Percentiles rank a stretch among this genome's conserved stretches.
Conservation (phyloP, 2,329 filamentous ascomycete genomes). For the Ilyonectria mors-panacis region DNA sequence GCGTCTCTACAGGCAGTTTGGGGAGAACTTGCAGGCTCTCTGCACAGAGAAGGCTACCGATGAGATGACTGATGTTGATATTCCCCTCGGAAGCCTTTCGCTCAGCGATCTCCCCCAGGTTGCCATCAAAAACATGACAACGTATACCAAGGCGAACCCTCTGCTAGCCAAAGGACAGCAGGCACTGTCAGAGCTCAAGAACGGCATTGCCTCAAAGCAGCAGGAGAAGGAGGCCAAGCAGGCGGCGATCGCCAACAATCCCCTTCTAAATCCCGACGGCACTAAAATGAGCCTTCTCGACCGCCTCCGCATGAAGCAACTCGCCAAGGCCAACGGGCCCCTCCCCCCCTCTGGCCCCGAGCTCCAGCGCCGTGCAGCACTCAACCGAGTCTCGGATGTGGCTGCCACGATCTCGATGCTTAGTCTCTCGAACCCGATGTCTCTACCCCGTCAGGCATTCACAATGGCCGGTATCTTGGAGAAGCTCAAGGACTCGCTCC, state of each 20-base stretch:
- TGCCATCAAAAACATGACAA: constrained; percentile 52
- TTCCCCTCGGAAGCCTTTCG: constrained; percentile 61
- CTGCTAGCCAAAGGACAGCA: constrained; percentile 77
- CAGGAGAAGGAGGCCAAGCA: constrained; percentile 60
- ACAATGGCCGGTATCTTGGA: constrained; percentile 74
- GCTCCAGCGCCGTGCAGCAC: constrained; percentile 73
- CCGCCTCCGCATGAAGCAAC: constrained; percentile 80
- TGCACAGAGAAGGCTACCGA: constrained; percentile 38
- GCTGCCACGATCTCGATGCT: constrained; percentile 78
- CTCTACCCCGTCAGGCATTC: constrained; percentile 74
- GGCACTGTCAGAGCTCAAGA: constrained; percentile 78
- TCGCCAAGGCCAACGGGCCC: constrained; percentile 69
- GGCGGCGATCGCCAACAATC: constrained; percentile 50
- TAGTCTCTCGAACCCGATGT: constrained; percentile 64
- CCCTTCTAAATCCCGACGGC: constrained; percentile 59
- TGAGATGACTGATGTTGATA: constrained; percentile 44
- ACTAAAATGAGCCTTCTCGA: constrained; percentile 79
- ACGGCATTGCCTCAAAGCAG: constrained; percentile 69
- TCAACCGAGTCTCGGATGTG: constrained; percentile 79
- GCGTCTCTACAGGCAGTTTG: constrained; percentile 69
- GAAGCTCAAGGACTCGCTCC: constrained; percentile 78
- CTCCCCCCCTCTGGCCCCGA: constrained; percentile 70
- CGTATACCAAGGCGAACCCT: constrained; percentile 64
- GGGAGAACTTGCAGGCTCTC: constrained; percentile 68
- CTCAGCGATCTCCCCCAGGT: constrained; percentile 61